Evolutionary conservation across 2,329 filamentous ascomycete genomes (phyloP).

Genomic region (Colletotrichum destructivum): DNA sequence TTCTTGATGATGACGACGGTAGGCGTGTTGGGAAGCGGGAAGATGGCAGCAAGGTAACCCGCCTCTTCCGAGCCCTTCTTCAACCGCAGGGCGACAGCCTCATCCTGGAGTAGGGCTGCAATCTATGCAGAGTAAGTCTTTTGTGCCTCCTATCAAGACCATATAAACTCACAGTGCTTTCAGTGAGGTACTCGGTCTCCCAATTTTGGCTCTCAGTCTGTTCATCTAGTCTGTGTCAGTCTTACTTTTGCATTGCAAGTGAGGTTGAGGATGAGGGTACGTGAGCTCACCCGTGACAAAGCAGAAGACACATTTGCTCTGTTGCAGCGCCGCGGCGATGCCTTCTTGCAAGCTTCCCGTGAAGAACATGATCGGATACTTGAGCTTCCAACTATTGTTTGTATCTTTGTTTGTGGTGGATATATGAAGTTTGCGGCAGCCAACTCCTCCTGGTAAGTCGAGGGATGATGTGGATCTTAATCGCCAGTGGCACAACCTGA

Average conservation of each 20-base stretch:
- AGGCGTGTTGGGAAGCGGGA: slow-evolving; percentile 83
- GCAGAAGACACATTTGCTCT: slow-evolving; percentile 85
- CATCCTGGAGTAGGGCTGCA: slow-evolving; percentile 46
- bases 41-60: slow-evolving; percentile 85
- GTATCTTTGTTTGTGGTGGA: not conserved
- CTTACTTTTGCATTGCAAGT: not conserved
- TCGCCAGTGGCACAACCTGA: not conserved
- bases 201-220: slow-evolving; percentile 78
- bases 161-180: slow-evolving; percentile 65
- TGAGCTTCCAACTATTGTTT: not conserved
- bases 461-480: not conserved
- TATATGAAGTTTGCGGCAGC: not conserved
- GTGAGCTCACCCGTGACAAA: slow-evolving; percentile 80
- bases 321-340: slow-evolving; percentile 80
- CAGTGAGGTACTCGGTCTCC: slow-evolving; percentile 78
- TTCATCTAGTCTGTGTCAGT: slow-evolving; percentile 67
- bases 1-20: slow-evolving; percentile 86
- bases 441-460: not conserved
- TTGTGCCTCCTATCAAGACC: too few relatives aligned
- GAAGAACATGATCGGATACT: slow-evolving; percentile 78
- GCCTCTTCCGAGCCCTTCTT: slow-evolving; percentile 84
- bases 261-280: slow-evolving; percentile 1
- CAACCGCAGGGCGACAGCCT: slow-evolving; percentile 80
- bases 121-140: slow-evolving; percentile 19
- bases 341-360: slow-evolving; percentile 84